Evolutionary conservation across 306 rosid species (phyloP).

Genomic region (Erythrophleum fordii): DNA sequence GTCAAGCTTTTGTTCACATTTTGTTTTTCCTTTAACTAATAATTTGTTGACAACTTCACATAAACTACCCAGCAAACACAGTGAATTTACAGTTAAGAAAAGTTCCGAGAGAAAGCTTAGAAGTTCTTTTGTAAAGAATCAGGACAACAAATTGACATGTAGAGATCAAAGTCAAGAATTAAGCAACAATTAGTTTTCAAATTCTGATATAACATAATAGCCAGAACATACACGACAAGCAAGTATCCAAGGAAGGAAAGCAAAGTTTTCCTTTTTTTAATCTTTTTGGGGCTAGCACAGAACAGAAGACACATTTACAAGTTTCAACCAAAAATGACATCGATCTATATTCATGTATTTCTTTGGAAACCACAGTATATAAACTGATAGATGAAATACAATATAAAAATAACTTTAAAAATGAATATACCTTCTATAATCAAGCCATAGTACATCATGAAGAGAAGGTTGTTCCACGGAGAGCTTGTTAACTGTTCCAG

Average conservation of each 20-base stretch:
- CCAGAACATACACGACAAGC: slow-evolving; percentile 13
- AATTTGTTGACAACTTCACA: neutral
- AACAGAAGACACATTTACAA: slow-evolving; percentile 5
- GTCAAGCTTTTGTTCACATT: neutral
- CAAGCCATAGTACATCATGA: slow-evolving; percentile 91
- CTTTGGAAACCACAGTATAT: neutral
- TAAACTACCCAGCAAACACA: neutral
- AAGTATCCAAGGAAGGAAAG: slow-evolving; percentile 4
- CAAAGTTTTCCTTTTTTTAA: neutral
- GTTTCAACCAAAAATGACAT: slow-evolving; percentile 18
- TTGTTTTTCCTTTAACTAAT: neutral
- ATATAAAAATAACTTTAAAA: neutral
- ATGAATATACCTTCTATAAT: slow-evolving; percentile 77
- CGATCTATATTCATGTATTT: neutral
- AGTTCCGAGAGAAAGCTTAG: neutral
- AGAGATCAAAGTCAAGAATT: slow-evolving; percentile 17
- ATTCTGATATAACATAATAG: neutral
- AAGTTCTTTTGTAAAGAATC: slow-evolving; percentile 1
- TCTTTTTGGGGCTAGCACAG: neutral
- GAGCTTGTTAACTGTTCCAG: slow-evolving; percentile 83
- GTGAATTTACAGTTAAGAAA: neutral
- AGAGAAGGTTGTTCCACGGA: slow-evolving; percentile 89
- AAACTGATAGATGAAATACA: neutral
- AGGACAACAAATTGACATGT: neutral
- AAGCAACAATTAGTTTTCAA: neutral